phyloP scores from a whole-genome alignment of 306 rosid species.

The Prosopis cineraria region DNA sequence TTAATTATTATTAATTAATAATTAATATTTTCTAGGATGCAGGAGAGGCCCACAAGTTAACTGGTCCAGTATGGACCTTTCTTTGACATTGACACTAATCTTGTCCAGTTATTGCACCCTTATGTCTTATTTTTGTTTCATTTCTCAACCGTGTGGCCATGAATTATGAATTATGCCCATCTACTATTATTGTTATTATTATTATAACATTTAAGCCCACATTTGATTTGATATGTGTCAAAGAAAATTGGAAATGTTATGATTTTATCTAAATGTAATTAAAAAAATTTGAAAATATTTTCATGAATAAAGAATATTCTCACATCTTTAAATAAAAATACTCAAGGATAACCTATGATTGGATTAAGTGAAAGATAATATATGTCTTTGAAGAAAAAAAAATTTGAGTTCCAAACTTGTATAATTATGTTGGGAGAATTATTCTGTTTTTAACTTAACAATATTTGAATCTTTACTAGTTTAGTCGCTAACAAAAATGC shows the following conservation, averaged over 20 bases:
- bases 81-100: conserved; percentile 41
- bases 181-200: neutral
- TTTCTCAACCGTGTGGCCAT: neutral
- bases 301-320: neutral
- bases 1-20: neutral
- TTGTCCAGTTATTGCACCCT: conserved; percentile 26
- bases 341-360: neutral
- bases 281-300: no score
- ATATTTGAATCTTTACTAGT: neutral
- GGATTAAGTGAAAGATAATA: neutral
- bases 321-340: neutral
- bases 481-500: neutral
- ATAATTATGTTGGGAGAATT: no score
- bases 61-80: conserved; percentile 29
- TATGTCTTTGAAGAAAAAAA: no score
- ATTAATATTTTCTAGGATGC: neutral
- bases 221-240: neutral
- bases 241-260: neutral
- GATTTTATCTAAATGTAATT: neutral
- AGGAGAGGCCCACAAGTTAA: conserved; percentile 33
- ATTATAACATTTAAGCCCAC: neutral
- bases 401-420: no score
- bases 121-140: conserved; percentile 10
- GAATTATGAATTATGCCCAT: neutral
- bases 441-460: no score